Evolutionary conservation across 148 eudicot genomes (phyloP).

Genomic region (Salicornia ramosissima): DNA sequence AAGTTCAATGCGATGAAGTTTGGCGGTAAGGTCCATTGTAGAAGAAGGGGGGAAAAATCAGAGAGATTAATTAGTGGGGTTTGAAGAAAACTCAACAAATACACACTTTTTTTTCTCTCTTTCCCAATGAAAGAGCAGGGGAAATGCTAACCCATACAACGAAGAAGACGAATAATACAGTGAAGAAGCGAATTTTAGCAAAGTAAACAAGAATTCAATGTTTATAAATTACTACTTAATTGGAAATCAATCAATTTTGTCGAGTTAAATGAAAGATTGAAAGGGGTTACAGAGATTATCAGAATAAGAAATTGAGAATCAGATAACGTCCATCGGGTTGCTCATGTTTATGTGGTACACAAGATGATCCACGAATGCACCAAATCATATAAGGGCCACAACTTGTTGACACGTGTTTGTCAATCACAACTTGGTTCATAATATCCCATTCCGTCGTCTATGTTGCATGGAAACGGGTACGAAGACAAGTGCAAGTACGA

Average conservation of each 20-base stretch:
- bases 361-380: conserved; percentile 4
- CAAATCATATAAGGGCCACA: conserved; percentile 12
- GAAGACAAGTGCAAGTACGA: no score
- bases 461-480: no score
- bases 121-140: conserved; percentile 3
- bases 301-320: background rate
- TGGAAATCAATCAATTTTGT: no score
- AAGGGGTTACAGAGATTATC: no score
- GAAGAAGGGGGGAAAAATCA: background rate
- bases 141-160: conserved; percentile 10
- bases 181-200: background rate
- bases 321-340: conserved; percentile 22
- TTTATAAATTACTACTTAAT: no score
- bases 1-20: conserved; percentile 22
- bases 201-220: no score
- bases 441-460: no score
- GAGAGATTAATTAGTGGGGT: background rate
- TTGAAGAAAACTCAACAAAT: conserved; percentile 5
- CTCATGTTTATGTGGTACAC: conserved; percentile 23
- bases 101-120: background rate
- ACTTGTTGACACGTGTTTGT: conserved; percentile 16
- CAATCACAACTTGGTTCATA: no score
- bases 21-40: conserved; percentile 22
- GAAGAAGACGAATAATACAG: background rate
- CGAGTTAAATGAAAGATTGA: no score